Base-by-base conservation (phyloP, 1,284 basidiomycete genomes). In the Trichosporon ovoides region DNA sequence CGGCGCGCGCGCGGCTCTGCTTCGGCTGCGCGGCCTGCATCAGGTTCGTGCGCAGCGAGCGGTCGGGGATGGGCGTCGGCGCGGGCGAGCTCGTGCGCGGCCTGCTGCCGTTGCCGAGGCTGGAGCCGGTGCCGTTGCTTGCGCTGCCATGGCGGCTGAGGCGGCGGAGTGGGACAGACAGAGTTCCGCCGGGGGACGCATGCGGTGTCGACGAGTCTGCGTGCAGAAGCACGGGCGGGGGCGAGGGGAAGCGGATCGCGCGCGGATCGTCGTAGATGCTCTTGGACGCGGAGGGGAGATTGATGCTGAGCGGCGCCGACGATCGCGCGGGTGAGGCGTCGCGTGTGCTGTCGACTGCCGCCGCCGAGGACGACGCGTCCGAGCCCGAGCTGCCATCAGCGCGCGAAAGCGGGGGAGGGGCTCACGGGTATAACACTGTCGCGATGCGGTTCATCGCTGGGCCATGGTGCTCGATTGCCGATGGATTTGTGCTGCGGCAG, bases 221-320 rank as follows among this genome's bases (percentile, higher is more conserved):
- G 24, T 48, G 43, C 43, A 31, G 43, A 9, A 48, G 43, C 43
- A 48, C 43, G 14, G 55, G 54, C 10, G 57, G 52, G 34, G 65
- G 35, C 9, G 65, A 24, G 20, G 48, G 54, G 53, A 65, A 64
- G 48, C 64, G 65, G 22, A 64, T 66, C 18, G 59, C 49, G 10
- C 73, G 63, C 11, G 73, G 73, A 61, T 75, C 73, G 58, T 75
- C 68, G 58, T 75, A 75, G 33, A 73, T 65, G 19, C 60, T 52
- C 46, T 40, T 52, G 43, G 43, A 31, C 20, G 35, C 35, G 49
- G 38, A 24, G 31, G 46, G 49, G 24, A 43, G 48, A 43, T 56
- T 52, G 49, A 57, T 49, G 22, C 37, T 37, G n/a, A 50, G 51
- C 2, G 24, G 36, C 18, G 53, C 20, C 34, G 58, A 38, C 38